Evolutionary conservation across 495 filamentous ascomycete species (phyloP).

Genomic region (Annulohypoxylon bovei): DNA sequence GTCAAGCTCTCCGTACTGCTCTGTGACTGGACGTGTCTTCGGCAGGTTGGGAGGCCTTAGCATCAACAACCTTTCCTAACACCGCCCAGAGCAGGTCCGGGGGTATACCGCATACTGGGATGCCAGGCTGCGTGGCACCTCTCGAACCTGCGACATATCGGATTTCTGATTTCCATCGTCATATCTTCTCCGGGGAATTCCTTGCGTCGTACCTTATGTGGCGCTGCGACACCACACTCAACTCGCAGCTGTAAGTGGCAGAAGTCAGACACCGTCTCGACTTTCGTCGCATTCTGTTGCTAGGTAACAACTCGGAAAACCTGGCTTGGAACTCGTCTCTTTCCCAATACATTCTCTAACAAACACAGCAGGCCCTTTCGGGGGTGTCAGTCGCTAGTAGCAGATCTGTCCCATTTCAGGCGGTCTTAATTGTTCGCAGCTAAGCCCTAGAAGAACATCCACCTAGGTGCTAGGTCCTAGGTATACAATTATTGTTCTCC

Average conservation of each 20-base stretch:
- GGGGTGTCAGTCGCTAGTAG: conserved; percentile 21
- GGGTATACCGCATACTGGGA: conserved; percentile 11
- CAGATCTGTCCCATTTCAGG: conserved; percentile 27
- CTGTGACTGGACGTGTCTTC: conserved; percentile 31
- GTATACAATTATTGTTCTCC: conserved; percentile 16
- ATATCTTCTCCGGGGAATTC: conserved; percentile 26
- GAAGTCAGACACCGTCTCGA: conserved; percentile 31
- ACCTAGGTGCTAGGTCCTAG: no score
- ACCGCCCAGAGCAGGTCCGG: no score
- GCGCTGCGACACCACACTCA: conserved; percentile 27
- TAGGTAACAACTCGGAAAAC: background rate
- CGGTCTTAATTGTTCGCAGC: conserved; percentile 1
- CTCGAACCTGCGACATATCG: conserved; percentile 25
- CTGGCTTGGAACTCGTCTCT: background rate
- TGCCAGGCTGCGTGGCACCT: conserved; percentile 13
- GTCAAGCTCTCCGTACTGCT: conserved; percentile 1
- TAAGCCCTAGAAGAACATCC: no score
- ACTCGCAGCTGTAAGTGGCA: conserved; percentile 8
- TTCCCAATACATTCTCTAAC: background rate
- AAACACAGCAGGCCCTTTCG: conserved; percentile 16
- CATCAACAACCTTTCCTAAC: background rate
- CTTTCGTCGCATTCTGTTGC: background rate
- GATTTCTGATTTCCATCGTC: conserved; percentile 30
- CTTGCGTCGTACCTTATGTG: conserved; percentile 32
- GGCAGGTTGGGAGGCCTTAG: conserved; percentile 24